A percentile compares a stretch with the other conserved stretches of the same genome.
These are phyloP conservation scores for Phialophora macrospora DNA, from an alignment of 2,329 filamentous ascomycete species.

Conservation along the genomic window DNA sequence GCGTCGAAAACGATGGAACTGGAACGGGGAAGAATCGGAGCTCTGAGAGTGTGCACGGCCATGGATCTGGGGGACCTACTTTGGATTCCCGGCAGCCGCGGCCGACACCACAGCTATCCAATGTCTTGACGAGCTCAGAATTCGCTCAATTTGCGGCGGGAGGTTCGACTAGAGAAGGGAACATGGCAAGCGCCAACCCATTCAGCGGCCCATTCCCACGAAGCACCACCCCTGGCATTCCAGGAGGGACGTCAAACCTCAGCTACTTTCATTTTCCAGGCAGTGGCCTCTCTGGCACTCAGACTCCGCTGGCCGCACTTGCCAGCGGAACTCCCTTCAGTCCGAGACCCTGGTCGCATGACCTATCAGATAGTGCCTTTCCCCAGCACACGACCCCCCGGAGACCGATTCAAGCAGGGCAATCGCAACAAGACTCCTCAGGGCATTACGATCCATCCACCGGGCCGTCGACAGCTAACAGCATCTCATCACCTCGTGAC, in stretches of 20 bases:
- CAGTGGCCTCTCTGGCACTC: slow-evolving; percentile 54
- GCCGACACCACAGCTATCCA: slow-evolving; percentile 40
- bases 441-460: slow-evolving; percentile 49
- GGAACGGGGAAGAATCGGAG: slow-evolving; percentile 9
- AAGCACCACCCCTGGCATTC: slow-evolving; percentile 54
- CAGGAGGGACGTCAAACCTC: slow-evolving; percentile 56
- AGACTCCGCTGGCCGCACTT: slow-evolving; percentile 55
- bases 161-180: slow-evolving; percentile 28
- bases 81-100: slow-evolving; percentile 38
- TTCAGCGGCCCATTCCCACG: slow-evolving; percentile 50
- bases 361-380: neutral
- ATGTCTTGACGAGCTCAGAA: slow-evolving; percentile 42
- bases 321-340: slow-evolving; percentile 50
- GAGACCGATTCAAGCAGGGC: neutral
- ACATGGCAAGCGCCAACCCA: slow-evolving; percentile 45
- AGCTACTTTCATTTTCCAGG: slow-evolving; percentile 56
- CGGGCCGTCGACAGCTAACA: slow-evolving; percentile 50
- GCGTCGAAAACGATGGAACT: slow-evolving; percentile 20
- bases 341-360: slow-evolving; percentile 40
- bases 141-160: slow-evolving; percentile 44
- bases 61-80: neutral
- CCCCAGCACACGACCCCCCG: neutral
- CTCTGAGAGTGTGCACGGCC: neutral
- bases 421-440: slow-evolving; percentile 31
- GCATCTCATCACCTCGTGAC: slow-evolving; percentile 35